phyloP scores from a whole-genome alignment of 441 rosid species.

The Isatis lusitanica region DNA sequence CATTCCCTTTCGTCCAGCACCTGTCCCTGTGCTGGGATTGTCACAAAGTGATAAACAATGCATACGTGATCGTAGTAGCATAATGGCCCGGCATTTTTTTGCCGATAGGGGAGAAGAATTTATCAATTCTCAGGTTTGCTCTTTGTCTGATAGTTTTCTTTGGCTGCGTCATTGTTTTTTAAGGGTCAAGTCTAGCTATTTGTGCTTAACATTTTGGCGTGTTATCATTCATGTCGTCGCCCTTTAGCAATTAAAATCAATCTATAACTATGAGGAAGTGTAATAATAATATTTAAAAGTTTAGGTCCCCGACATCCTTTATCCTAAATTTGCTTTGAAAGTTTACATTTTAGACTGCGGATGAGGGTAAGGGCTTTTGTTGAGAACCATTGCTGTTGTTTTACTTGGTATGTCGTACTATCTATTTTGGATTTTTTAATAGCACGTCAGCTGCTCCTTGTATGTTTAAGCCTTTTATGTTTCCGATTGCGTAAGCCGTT shows the following conservation, averaged over 20 bases:
- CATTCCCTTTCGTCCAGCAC: slow-evolving; percentile 79
- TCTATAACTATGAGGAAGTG: not conserved
- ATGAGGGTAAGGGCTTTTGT: slow-evolving; percentile 11
- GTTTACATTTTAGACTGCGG: not conserved
- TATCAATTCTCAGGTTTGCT: slow-evolving; percentile 78
- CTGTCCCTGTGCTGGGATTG: slow-evolving; percentile 79
- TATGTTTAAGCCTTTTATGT: slow-evolving; percentile 15
- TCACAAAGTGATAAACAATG: slow-evolving; percentile 92
- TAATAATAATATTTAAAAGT: not conserved
- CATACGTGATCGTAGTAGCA: slow-evolving; percentile 94
- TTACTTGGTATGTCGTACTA: slow-evolving; percentile 11
- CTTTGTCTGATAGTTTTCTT: slow-evolving; percentile 14
- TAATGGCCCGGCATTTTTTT: slow-evolving; percentile 94
- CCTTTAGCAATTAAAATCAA: not conserved
- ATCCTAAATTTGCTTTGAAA: not conserved
- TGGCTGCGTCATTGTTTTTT: slow-evolving; percentile 11
- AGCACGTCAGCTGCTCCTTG: not conserved
- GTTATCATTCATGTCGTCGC: not conserved
- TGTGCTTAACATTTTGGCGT: slow-evolving; percentile 8
- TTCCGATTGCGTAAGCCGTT: not conserved
- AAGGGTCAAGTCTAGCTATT: not conserved
- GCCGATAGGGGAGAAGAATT: slow-evolving; percentile 90
- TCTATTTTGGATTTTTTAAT: not conserved
- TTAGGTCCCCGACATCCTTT: slow-evolving; percentile 12
- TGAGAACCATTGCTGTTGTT: slow-evolving; percentile 1